A percentile compares a stretch with the other conserved stretches of the same genome.
These are phyloP conservation scores for Aphanomyces euteiches DNA, from an alignment of 352 stramenopile species.

Conservation along the genomic window DNA sequence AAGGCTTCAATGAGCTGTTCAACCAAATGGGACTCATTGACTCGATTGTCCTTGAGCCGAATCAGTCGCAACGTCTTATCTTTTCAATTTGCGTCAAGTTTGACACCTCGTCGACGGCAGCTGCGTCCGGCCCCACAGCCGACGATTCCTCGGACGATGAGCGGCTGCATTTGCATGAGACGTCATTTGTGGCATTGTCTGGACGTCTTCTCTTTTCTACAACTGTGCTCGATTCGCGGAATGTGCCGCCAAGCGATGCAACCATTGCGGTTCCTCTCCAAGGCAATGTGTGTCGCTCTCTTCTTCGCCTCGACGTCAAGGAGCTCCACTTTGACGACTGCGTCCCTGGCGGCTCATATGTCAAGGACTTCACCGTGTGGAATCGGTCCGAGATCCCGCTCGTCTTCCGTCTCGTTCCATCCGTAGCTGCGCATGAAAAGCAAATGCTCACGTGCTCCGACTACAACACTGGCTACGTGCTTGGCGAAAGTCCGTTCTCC, in stretches of 20 bases:
- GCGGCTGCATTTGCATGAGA: conserved; percentile 74
- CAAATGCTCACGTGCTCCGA: conserved; percentile 76
- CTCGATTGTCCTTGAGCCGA: conserved; percentile 54
- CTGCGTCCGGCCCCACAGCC: conserved; percentile 31
- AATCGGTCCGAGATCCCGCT: conserved; percentile 86
- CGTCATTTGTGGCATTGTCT: conserved; percentile 68
- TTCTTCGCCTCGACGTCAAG: conserved; percentile 81
- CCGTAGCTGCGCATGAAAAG: conserved; percentile 66
- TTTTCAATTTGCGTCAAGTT: conserved; percentile 70
- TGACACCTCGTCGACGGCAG: conserved; percentile 14
- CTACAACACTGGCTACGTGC: conserved; percentile 81
- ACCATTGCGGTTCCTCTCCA: conserved; percentile 77
- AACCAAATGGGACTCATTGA: conserved; percentile 77
- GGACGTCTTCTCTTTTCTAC: conserved; percentile 53
- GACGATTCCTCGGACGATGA: conserved; percentile 82
- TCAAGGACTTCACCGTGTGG: conserved; percentile 89
- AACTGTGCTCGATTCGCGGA: background rate
- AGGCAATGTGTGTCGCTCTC: conserved; percentile 74
- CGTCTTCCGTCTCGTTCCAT: conserved; percentile 80
- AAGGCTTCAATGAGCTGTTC: conserved; percentile 88
- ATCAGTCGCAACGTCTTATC: conserved; percentile 66
- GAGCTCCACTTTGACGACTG: conserved; percentile 88
- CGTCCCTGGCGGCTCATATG: conserved; percentile 78
- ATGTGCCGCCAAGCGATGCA: conserved; percentile 15
- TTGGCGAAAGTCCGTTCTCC: conserved; percentile 77